phyloP scores from a whole-genome alignment of 148 eudicot species.

The Linanthus parryae region DNA sequence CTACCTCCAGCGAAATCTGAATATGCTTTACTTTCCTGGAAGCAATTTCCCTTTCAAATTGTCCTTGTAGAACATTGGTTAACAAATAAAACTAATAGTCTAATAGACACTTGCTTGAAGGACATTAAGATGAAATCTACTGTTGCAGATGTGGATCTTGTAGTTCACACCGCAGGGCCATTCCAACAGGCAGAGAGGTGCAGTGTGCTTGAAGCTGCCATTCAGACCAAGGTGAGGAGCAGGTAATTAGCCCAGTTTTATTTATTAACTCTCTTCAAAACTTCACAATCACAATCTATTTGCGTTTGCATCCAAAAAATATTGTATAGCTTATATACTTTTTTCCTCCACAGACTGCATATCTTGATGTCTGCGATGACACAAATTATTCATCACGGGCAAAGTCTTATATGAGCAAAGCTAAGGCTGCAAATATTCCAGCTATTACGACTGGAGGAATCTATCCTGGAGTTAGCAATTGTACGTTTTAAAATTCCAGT shows the following conservation, averaged over 20 bases:
- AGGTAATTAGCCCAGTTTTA: conserved; percentile 39
- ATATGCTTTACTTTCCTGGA: too few species aligned
- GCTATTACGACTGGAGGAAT: conserved; percentile 96
- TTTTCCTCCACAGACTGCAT: conserved; percentile 96
- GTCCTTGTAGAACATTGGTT: too few species aligned
- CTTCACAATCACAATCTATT: too few species aligned
- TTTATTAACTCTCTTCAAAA: conserved; percentile 11
- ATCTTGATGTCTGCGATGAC: conserved; percentile 94
- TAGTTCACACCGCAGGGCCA: conserved; percentile 95
- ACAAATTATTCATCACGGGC: conserved; percentile 74
- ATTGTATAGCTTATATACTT: too few species aligned
- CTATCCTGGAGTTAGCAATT: conserved; percentile 99
- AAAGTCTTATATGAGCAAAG: conserved; percentile 69
- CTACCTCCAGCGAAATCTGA: too few species aligned
- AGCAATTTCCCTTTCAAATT: too few species aligned
- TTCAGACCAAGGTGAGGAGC: conserved; percentile 91
- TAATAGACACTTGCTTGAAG: too few species aligned
- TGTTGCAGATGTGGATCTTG: conserved; percentile 84
- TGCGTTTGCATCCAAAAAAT: too few species aligned
- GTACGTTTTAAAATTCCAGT: conserved; percentile 27
- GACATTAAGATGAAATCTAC: too few species aligned
- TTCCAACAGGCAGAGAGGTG: conserved; percentile 81
- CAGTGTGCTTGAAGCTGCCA: conserved; percentile 94
- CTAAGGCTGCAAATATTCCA: conserved; percentile 68
- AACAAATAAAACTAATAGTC: too few species aligned